Base-by-base conservation (phyloP, 371 early-diverging fungal species). In the Mucor plumbeus region DNA sequence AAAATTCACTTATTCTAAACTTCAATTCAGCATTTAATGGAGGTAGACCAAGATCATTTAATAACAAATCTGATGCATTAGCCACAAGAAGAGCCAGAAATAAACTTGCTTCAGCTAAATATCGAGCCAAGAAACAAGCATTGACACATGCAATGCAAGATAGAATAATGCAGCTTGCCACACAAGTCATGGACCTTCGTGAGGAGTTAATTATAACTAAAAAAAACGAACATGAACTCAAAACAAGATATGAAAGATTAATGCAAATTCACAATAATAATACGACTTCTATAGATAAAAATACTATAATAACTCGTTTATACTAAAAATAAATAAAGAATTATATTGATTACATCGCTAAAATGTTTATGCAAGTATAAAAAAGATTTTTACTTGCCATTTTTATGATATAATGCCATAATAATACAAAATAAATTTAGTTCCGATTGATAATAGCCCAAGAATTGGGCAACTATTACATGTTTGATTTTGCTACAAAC, bases 61-160 rank as follows among this genome's bases (percentile, higher is more conserved):
- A 31, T 14, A 53, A 13, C 31, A 63, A 59, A 3, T 40, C 34
- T 13, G 53, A 65, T 5, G 62, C 62, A 19, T 2, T 65, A 8
- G 48, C 54, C 6, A 61, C 61, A 10, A 44, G 87, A n/a, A 81
- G 87, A 17, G 83, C 86, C n/a, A 76, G 87, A n/a, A 88, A 88
- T 72, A 88, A 88, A 62, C 75, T 84, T 1, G 88, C 88, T 5
- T 88, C 88, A 5, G 88, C 88, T 7, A 88, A 88, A 68, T 88
- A 88, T 68, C 74, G 88, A 47, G 87, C 87, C 38, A 88, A 88
- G 67, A 88, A 88, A 71, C 70, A 65, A 36, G 65, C 57, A 17
- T 36, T 70, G 50, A 65, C 66, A 33, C 48, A 65, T 41, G 57
- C 70, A 36, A 70, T 70, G 70, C 70, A 70, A 34, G 50, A 65